Base-by-base conservation (phyloP, 2,329 filamentous ascomycete species). In the Akanthomyces lecanii region DNA sequence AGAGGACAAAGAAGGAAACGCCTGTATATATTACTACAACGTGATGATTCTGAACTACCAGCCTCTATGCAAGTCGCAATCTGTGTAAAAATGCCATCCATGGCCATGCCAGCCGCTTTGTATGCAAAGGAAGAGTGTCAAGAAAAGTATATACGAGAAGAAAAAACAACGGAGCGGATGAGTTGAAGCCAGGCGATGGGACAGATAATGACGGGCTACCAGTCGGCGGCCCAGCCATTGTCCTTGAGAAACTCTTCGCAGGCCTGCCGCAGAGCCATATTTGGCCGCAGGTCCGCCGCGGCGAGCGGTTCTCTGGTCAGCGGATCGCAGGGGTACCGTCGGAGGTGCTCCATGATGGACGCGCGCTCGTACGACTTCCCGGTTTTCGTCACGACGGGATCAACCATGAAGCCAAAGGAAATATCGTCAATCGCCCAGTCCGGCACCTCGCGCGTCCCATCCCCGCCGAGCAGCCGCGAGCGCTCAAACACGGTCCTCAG, bases 201-300 rank as follows among this genome's bases (percentile, higher is more conserved):
- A 36, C 5, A 40, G 38, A 30, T 18, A 18, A 48, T 2, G 23
- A 50, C 11, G 33, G 4, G n/a, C 67, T 79, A 96, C 89, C 90
- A 98, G 73, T 97, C 93, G 45, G 90, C 92, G 0, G 92, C 92
- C 91, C 95, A 97, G 11, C 92, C 93, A 70, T 97, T 97, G 68
- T 90, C 80, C 33, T 90, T 83, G 64, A 97, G 78, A 70, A 96
- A 98, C 68, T 95, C 90, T 52, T 90, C 87, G 71, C 92, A 96
- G 0, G 91, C 94, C 60, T 90, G 84, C 73, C 88, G 91, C 63
- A 98, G 79, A 0, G 84, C 89, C 51, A 96, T 81, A 73, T 98
- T 98, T 0, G 91, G 89, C 48, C 92, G 82, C 61, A 98, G 75
- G 51, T 97, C 92, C 1, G 81, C 77, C 0, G 85, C 79, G 0